phyloP scores from a whole-genome alignment of 2,329 filamentous ascomycete species.

The Xylariaceae sp. region DNA sequence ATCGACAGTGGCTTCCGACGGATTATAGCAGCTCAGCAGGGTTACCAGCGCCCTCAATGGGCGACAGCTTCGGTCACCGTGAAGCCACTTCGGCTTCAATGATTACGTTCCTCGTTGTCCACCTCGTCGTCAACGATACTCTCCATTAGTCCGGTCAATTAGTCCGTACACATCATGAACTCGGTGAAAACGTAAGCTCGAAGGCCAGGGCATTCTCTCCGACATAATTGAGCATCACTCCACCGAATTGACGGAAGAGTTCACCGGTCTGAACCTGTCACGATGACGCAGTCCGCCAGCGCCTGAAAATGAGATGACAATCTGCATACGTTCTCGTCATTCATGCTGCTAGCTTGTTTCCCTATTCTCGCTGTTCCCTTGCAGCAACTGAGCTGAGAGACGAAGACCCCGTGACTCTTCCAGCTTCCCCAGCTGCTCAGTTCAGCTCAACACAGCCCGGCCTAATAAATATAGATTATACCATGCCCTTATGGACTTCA shows the following conservation, averaged over 20 bases:
- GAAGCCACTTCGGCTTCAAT: neutral
- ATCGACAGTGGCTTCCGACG: neutral
- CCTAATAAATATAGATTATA: neutral
- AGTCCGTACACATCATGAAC: too few species aligned
- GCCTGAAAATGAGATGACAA: neutral
- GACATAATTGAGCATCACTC: neutral
- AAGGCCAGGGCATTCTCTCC: neutral
- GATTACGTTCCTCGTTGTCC: neutral
- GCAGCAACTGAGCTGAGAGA: conserved; percentile 5
- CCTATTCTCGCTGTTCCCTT: neutral
- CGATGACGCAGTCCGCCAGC: conserved; percentile 9
- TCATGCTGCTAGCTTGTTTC: conserved; percentile 1
- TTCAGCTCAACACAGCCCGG: conserved; percentile 10
- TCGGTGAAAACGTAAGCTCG: too few species aligned
- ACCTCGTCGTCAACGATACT: too few species aligned
- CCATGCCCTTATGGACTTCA: neutral
- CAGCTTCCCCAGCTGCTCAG: conserved; percentile 13
- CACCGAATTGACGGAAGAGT: neutral
- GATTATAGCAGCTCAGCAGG: neutral
- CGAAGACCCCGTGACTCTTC: neutral
- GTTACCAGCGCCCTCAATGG: neutral
- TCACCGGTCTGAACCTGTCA: neutral
- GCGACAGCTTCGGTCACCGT: neutral
- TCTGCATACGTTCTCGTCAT: conserved; percentile 10
- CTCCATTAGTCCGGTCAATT: too few species aligned